Percentiles rank a stretch among this genome's conserved stretches.
phyloP scores from a whole-genome alignment of 192 early-diverging fungal genomes.

The Coemansia sp. region DNA sequence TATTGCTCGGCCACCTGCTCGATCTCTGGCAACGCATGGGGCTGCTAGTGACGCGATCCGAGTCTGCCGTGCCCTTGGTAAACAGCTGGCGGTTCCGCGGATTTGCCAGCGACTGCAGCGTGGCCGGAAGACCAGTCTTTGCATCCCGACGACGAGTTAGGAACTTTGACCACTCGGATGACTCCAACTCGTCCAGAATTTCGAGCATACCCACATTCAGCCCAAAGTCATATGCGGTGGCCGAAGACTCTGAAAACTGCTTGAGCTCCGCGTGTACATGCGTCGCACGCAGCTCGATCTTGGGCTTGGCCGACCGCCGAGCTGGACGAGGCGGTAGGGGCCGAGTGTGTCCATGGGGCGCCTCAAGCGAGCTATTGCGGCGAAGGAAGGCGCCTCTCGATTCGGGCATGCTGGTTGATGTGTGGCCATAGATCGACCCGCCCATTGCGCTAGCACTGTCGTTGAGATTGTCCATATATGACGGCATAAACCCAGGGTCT shows the following conservation, averaged over 20 bases:
- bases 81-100: constrained; percentile 47
- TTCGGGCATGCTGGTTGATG: constrained; percentile 45
- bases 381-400: constrained; percentile 8
- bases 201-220: constrained; percentile 43
- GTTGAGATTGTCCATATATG: constrained; percentile 42
- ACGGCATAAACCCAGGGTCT: constrained; percentile 22
- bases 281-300: constrained; percentile 38
- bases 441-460: constrained; percentile 11
- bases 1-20: constrained; percentile 37
- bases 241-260: constrained; percentile 38
- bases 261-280: constrained; percentile 47
- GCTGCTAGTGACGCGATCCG: constrained; percentile 34
- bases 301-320: constrained; percentile 40
- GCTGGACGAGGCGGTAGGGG: not conserved
- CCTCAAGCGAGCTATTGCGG: constrained; percentile 15
- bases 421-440: constrained; percentile 9
- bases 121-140: constrained; percentile 42
- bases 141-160: constrained; percentile 46
- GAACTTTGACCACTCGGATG: constrained; percentile 54
- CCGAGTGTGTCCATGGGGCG: constrained; percentile 9
- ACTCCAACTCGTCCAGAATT: constrained; percentile 48
- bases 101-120: constrained; percentile 40
- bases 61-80: constrained; percentile 38
- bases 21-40: constrained; percentile 40
- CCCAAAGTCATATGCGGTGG: constrained; percentile 33